Base-by-base conservation (phyloP, 2,329 filamentous ascomycete species). In the Trichoderma sp. region DNA sequence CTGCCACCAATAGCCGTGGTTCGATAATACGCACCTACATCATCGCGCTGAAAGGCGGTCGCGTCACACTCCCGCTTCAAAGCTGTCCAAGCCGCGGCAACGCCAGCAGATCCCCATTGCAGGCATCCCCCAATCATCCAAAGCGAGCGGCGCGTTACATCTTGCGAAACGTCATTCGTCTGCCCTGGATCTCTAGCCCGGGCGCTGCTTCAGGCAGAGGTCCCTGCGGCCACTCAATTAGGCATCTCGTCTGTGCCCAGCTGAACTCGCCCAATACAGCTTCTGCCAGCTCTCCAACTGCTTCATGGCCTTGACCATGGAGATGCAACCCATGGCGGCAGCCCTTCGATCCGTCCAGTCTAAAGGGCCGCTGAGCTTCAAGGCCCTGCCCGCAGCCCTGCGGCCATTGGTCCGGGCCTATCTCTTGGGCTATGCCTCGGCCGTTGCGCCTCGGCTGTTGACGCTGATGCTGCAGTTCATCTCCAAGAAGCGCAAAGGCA, bases 371-470 rank as follows among this genome's bases (percentile, higher is more conserved):
- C 39, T 69, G 56, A 56, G 53, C 34, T 74, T 79, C 58, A 70
- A 73, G 34, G 70, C 73, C 53, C 68, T 89, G 53, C 85, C 86
- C 34, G 80, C 83, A 13, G 70, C 82, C 48, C 76, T 89, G 35
- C 83, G 84, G 63, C 87, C 88, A 17, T 76, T 88, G 27, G 73
- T 88, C 64, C 83, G 86, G 68, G 87, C 88, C 56, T 90, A 88
- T 75, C 73, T 87, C 15, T 73, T 89, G 37, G 87, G 87, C 34
- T 90, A 89, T 78, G 83, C 83, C 19, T 89, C 86, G 61, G 81
- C 83, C 37, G 86, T 89, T 8, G 82, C 80, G 32, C 87, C 87
- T 13, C 81, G 86, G 69, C 76, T 89, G 25, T 73, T 88, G 70
- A 84, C 84, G 2, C 76, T 89, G 68, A 70, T 88, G 34, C 74